These are phyloP conservation scores for Kurtzmaniella cleridarum DNA, from an alignment of 805 yeast species.

Conservation along the genomic window DNA sequence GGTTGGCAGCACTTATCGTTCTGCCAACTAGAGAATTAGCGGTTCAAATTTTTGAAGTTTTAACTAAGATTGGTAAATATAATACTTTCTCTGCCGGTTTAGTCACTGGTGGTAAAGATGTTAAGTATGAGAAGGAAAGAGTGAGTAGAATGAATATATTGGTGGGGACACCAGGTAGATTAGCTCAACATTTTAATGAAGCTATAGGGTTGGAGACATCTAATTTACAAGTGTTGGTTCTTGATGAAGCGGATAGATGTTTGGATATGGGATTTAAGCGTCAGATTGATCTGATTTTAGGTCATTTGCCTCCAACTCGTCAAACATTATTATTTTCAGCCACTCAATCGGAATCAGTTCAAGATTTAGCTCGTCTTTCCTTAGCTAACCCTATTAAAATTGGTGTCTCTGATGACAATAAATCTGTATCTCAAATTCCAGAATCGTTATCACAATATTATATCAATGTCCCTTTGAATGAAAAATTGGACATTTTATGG, in stretches of 20 bases:
- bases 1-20: conserved; percentile 83
- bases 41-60: conserved; percentile 83
- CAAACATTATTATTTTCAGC: conserved; percentile 87
- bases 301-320: conserved; percentile 71
- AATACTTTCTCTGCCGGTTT: conserved; percentile 81
- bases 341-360: conserved; percentile 78
- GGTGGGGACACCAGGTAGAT: conserved; percentile 89
- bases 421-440: conserved; percentile 68
- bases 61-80: conserved; percentile 72
- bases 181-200: conserved; percentile 87
- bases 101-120: conserved; percentile 92
- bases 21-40: conserved; percentile 93
- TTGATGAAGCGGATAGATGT: conserved; percentile 92
- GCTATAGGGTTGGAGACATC: conserved; percentile 72
- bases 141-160: conserved; percentile 73
- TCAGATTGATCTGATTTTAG: conserved; percentile 74
- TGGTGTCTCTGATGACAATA: conserved; percentile 30
- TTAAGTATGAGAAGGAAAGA: conserved; percentile 74
- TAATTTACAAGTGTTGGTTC: conserved; percentile 70
- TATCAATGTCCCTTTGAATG: conserved; percentile 63
- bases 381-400: conserved; percentile 52
- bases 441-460: conserved; percentile 80
- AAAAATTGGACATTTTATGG: conserved; percentile 82
- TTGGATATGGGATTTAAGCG: conserved; percentile 89
- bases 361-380: conserved; percentile 77